A percentile compares a stretch with the other conserved stretches of the same genome.
These are phyloP conservation scores for Galerina sulciceps DNA, from an alignment of 768 basidiomycete species.

Conservation along the genomic window DNA sequence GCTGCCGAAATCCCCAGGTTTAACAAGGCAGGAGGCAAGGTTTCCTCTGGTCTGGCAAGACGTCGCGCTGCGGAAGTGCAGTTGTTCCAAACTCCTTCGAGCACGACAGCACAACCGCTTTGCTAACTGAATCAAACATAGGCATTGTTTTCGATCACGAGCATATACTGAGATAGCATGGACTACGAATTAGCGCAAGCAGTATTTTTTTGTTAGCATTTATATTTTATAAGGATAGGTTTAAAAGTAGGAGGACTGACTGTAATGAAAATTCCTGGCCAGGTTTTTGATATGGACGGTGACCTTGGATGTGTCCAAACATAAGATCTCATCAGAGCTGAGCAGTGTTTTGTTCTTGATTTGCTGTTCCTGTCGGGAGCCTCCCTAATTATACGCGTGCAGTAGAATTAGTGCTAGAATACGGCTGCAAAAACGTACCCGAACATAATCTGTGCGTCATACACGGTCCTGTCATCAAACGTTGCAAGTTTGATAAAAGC, in stretches of 20 bases:
- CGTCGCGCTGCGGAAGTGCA: conserved; percentile 36
- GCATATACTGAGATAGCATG: not conserved
- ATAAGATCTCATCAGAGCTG: not conserved
- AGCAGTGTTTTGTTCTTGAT: not conserved
- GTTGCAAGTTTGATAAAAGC: too few species aligned
- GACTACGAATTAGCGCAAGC: not conserved
- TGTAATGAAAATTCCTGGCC: conserved; percentile 13
- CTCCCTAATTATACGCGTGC: too few species aligned
- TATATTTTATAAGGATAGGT: conserved; percentile 9
- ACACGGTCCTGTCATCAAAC: too few species aligned
- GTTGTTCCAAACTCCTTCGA: conserved; percentile 37
- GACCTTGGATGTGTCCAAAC: not conserved
- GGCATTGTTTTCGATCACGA: not conserved
- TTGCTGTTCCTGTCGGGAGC: not conserved
- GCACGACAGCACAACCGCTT: conserved; percentile 33
- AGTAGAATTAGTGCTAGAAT: too few species aligned
- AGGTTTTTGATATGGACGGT: not conserved
- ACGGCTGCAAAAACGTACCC: too few species aligned
- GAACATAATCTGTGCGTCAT: too few species aligned
- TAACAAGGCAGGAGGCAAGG: conserved; percentile 33
- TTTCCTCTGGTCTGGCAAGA: conserved; percentile 31
- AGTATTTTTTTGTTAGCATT: conserved; percentile 6
- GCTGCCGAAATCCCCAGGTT: conserved; percentile 39
- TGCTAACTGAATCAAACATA: conserved; percentile 13
- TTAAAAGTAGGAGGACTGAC: conserved; percentile 12